Conservation (phyloP, 225 moss, liverwort and hornwort genomes). For the Lunularia cruciata region DNA sequence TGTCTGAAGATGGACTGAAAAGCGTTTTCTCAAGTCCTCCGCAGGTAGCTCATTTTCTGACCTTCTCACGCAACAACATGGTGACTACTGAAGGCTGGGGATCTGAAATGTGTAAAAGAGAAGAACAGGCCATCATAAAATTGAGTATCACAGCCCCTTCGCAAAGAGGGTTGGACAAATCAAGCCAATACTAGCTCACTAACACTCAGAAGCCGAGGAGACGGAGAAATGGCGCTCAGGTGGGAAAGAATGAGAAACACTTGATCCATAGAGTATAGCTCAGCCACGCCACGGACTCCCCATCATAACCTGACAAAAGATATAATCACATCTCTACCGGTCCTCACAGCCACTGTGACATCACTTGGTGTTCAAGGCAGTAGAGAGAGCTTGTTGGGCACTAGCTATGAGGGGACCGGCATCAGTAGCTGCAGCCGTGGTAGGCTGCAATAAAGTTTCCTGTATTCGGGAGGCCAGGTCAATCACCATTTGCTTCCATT, state of each 20-base stretch:
- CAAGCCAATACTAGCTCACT: neutral
- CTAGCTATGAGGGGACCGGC: constrained; percentile 61
- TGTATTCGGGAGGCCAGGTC: constrained; percentile 78
- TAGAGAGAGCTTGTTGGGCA: constrained; percentile 68
- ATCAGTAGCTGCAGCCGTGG: constrained; percentile 65
- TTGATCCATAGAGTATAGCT: neutral
- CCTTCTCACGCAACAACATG: neutral
- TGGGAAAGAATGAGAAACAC: neutral
- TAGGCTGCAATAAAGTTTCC: constrained; percentile 67
- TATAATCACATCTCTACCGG: no score
- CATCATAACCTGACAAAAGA: neutral
- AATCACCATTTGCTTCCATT: constrained; percentile 69
- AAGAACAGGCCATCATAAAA: constrained; percentile 10
- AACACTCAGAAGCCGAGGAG: neutral
- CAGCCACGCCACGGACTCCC: neutral
- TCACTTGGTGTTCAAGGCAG: constrained; percentile 51
- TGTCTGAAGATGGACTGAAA: no score
- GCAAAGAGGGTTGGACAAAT: neutral
- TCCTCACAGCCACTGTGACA: neutral
- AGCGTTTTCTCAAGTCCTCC: no score
- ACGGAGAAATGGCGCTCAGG: neutral
- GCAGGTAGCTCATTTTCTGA: neutral
- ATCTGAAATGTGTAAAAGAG: neutral
- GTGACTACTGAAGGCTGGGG: constrained; percentile 3
- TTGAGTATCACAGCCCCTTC: neutral